Conservation (phyloP, 108 stramenopile species). For the Fragilaria crotonensis region DNA sequence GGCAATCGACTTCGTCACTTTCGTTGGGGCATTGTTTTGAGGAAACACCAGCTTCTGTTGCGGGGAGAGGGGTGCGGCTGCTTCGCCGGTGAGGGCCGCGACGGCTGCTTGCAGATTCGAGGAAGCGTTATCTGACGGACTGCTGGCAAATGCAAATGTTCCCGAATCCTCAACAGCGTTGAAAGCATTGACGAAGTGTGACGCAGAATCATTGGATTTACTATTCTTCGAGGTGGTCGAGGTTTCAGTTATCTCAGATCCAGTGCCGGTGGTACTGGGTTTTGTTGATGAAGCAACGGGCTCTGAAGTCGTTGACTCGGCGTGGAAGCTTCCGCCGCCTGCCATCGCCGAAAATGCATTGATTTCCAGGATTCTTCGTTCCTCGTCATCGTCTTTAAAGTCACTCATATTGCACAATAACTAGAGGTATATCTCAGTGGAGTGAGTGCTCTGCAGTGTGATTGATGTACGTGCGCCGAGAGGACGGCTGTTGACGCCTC, state of each 20-base stretch:
- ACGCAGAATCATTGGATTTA: neutral
- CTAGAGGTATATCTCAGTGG: too few relatives aligned
- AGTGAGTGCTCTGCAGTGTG: too few relatives aligned
- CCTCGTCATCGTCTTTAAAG: constrained; percentile 13
- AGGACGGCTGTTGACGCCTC: too few relatives aligned
- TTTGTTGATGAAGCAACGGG: neutral
- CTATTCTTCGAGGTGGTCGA: neutral
- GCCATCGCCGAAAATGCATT: constrained; percentile 50
- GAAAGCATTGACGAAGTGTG: constrained; percentile 11
- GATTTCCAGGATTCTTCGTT: constrained; percentile 35
- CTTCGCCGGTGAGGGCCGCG: constrained; percentile 21
- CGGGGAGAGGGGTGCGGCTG: neutral
- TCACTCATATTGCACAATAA: constrained; percentile 7
- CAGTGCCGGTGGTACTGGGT: neutral
- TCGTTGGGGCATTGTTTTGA: constrained; percentile 5
- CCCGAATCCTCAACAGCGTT: constrained; percentile 16
- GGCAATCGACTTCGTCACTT: constrained; percentile 7
- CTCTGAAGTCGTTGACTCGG: neutral
- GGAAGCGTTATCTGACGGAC: neutral
- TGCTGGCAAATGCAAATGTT: constrained; percentile 15
- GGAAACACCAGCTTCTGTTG: neutral
- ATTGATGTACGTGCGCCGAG: too few relatives aligned
- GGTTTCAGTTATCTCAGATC: neutral
- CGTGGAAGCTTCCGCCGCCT: constrained; percentile 8
- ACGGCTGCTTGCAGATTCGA: constrained; percentile 45